phyloP scores from a whole-genome alignment of 192 early-diverging fungal species.

The Gorgonomyces haynaldii region DNA sequence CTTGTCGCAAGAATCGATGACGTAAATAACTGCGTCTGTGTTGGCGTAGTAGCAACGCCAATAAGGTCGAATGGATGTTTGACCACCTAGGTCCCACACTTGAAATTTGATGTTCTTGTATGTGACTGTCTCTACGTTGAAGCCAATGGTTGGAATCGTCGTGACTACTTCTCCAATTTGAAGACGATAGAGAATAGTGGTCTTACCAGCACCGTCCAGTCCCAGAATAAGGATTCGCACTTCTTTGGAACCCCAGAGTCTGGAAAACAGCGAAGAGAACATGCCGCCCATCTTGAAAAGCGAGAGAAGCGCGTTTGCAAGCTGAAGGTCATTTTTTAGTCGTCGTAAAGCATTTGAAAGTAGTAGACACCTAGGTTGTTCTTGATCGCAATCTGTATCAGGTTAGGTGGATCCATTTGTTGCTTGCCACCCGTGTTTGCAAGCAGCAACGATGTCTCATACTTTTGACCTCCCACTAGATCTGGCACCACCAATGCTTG shows the following conservation, averaged over 20 bases:
- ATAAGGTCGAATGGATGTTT: conserved; percentile 83
- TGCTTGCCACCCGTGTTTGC: conserved; percentile 15
- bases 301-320: too few species aligned
- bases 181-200: conserved; percentile 90
- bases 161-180: conserved; percentile 95
- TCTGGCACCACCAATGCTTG: conserved; percentile 22
- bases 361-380: conserved; percentile 40
- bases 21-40: conserved; percentile 97
- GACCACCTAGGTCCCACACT: conserved; percentile 94
- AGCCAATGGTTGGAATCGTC: conserved; percentile 84
- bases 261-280: conserved; percentile 60
- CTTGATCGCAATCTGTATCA: conserved; percentile 45
- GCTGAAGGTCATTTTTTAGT: too few species aligned
- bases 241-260: conserved; percentile 88
- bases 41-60: conserved; percentile 99
- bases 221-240: conserved; percentile 95
- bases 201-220: conserved; percentile 93
- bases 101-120: conserved; percentile 99
- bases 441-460: conserved; percentile 13
- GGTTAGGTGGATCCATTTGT: conserved; percentile 27
- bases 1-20: conserved; percentile 86
- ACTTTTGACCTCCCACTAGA: conserved; percentile 13
- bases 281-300: conserved; percentile 51
- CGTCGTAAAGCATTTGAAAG: conserved; percentile 17
- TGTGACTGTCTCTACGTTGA: conserved; percentile 80